A percentile compares a stretch with the other conserved stretches of the same genome.
Conservation (phyloP, 2,329 filamentous ascomycete species). For the Xylaria sp. region DNA sequence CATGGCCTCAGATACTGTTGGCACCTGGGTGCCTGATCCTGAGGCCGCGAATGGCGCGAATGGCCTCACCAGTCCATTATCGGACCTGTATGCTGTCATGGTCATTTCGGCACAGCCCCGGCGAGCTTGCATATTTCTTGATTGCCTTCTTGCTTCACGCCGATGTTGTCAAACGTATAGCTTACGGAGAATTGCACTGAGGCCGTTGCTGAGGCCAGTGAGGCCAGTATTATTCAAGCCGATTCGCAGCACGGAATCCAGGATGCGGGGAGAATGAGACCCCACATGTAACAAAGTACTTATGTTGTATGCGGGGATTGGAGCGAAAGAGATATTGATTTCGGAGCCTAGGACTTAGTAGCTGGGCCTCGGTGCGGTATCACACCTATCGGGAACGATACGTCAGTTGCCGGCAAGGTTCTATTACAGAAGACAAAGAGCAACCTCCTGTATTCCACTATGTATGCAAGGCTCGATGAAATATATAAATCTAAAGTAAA, state of each 20-base stretch:
- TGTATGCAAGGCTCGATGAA: background rate
- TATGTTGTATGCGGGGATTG: background rate
- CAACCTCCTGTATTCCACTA: no score
- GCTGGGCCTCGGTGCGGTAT: no score
- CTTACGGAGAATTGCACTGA: constrained; percentile 23
- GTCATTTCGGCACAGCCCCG: constrained; percentile 15
- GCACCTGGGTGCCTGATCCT: constrained; percentile 13
- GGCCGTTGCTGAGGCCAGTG: constrained; percentile 3
- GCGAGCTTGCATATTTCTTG: constrained; percentile 1
- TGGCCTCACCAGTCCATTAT: background rate
- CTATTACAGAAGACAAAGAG: no score
- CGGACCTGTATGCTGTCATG: constrained; percentile 11
- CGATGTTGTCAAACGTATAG: constrained; percentile 16
- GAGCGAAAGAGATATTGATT: background rate
- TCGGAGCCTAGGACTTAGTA: background rate
- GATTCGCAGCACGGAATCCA: background rate
- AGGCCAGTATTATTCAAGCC: constrained; percentile 3
- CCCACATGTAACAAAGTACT: background rate
- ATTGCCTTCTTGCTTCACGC: constrained; percentile 1
- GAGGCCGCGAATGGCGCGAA: constrained; percentile 17
- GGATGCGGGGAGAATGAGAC: constrained; percentile 6
- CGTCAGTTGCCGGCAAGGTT: no score
- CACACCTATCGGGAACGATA: no score
- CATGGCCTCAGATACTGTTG: constrained; percentile 17
- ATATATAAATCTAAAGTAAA: background rate